Evolutionary conservation across 192 early-diverging fungal species (phyloP).

Genomic region (Irineochytrium annulatum): DNA sequence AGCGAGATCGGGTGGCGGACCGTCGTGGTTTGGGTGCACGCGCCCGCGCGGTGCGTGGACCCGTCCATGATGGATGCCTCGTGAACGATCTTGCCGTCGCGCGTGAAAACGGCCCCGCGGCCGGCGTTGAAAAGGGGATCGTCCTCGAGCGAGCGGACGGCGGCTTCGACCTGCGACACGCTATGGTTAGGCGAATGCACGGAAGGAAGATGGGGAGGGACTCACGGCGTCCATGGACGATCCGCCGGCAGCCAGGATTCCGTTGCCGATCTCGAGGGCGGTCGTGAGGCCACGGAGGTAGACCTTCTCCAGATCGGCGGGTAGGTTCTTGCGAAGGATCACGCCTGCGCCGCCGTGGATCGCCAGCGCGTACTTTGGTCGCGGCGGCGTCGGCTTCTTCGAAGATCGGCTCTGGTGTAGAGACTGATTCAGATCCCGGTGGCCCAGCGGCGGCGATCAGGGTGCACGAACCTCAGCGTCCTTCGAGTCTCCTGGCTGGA

Average conservation of each 20-base stretch:
- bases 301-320: conserved; percentile 16
- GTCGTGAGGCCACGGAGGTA: conserved; percentile 27
- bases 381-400: background rate
- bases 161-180: no score
- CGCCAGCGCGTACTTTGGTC: conserved; percentile 9
- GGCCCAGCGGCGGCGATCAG: no score
- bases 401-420: no score
- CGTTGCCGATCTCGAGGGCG: conserved; percentile 31
- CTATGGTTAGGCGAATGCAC: no score
- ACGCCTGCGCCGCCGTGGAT: conserved; percentile 39
- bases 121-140: conserved; percentile 51
- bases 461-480: no score
- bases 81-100: conserved; percentile 23
- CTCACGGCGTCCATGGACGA: conserved; percentile 34
- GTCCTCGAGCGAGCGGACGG: conserved; percentile 25
- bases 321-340: conserved; percentile 19
- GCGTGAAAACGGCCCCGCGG: conserved; percentile 40
- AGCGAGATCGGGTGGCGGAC: conserved; percentile 44
- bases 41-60: conserved; percentile 26
- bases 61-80: conserved; percentile 47
- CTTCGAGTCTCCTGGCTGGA: no score
- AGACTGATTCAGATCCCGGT: no score
- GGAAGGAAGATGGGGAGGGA: no score
- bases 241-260: conserved; percentile 24
- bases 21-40: conserved; percentile 31